Evolutionary conservation across 176 grass and related monocot genomes (phyloP).

Genomic region (Triticum turgidum): DNA sequence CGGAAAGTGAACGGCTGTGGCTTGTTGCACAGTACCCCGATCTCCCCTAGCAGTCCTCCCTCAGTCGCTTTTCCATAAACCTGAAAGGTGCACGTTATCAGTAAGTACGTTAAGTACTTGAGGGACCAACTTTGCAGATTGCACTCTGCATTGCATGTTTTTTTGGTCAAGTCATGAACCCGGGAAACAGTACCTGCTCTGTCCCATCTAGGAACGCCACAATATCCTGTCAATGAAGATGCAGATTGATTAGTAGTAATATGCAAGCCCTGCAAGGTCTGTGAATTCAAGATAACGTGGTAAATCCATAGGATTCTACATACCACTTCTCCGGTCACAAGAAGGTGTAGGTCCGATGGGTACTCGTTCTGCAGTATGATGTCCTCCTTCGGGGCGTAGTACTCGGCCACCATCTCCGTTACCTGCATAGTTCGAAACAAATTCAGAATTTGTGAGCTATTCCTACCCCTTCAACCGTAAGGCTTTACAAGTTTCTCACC

Average conservation of each 20-base stretch:
- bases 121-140: not conserved
- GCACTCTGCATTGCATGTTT: not conserved
- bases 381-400: slow-evolving; percentile 79
- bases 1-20: slow-evolving; percentile 72
- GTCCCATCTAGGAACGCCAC: slow-evolving; percentile 39
- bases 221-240: slow-evolving; percentile 46
- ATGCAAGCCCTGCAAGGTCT: not conserved
- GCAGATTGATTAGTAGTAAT: not conserved
- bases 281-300: not conserved
- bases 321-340: slow-evolving; percentile 78
- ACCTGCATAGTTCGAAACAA: not conserved
- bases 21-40: slow-evolving; percentile 55
- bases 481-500: slow-evolving; percentile 26
- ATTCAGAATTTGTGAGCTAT: not conserved
- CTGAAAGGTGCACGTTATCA: slow-evolving; percentile 36
- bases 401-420: slow-evolving; percentile 58
- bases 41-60: slow-evolving; percentile 77
- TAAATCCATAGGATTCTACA: not conserved
- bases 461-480: not conserved
- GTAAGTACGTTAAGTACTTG: not conserved
- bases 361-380: slow-evolving; percentile 81
- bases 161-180: not conserved
- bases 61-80: slow-evolving; percentile 40
- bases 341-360: slow-evolving; percentile 60
- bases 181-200: slow-evolving; percentile 37